Conservation (phyloP, 306 rosid genomes). For the Vigna mungo region DNA sequence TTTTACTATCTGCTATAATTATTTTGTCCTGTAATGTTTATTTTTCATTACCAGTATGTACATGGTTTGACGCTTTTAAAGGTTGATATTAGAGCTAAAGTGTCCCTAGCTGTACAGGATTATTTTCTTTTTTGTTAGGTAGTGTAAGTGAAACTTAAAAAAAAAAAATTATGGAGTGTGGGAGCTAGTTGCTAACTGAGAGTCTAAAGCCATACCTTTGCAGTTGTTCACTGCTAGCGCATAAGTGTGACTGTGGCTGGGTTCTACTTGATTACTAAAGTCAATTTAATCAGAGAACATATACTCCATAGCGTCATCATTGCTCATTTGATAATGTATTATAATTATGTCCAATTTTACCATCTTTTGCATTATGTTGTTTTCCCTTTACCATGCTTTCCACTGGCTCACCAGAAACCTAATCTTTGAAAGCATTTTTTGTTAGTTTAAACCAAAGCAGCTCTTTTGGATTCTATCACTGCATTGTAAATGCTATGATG, state of each 20-base stretch:
- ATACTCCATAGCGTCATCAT: neutral
- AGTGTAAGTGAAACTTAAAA: neutral
- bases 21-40: neutral
- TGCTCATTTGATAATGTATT: neutral
- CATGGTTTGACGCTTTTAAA: neutral
- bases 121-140: neutral
- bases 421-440: neutral
- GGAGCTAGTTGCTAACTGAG: constrained; percentile 9
- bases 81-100: neutral
- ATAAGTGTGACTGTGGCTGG: constrained; percentile 14
- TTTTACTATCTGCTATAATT: neutral
- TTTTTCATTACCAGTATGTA: neutral
- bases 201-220: constrained; percentile 5
- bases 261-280: neutral
- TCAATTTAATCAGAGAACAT: neutral
- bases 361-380: neutral
- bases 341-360: neutral
- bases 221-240: neutral
- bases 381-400: neutral
- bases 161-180: neutral
- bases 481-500: constrained; percentile 17
- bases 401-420: neutral
- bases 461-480: constrained; percentile 8
- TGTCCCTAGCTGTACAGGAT: neutral
- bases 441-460: constrained; percentile 1